Evolutionary conservation across 495 filamentous ascomycete species (phyloP), one percentile per base, ranked within the genome.

Genomic region (Penicillium waksmanii): DNA sequence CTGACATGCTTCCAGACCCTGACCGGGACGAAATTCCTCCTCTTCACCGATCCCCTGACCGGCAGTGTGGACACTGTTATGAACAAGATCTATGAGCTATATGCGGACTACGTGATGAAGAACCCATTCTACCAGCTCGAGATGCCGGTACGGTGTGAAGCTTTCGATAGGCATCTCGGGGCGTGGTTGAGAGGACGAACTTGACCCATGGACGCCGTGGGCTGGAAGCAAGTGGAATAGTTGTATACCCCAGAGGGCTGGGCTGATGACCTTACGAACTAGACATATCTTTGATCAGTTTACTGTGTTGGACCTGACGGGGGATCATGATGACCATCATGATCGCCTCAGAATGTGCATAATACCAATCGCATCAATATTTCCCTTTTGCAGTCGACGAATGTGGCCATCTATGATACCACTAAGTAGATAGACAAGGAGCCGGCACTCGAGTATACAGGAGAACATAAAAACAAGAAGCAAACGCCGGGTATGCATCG

Each of bases 71-170:
- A 97, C 65, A 77, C 82, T 9, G 86, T 94, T 40, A 85, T 95
- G 66, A 81, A 83, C 64, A 89, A 85, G 70, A 85, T 97, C 51
- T 98, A 98, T 75, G 95, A 98, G 73, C 77, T 98, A 51, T 98
- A 97, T 76, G 85, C 90, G 34, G 96, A 98, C 76, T 97, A 89
- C 74, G 95, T 98, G 65, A 97, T 96, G 92, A 98, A 98, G 82
- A 98, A 98, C 75, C 96, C 96, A 10, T 98, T 98, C 69, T 98
- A 98, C 75, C 90, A 93, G 71, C 80, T 94, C 31, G 95, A 98
- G 80, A 98, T 98, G 95, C 95, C 95, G 51, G 85, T 98, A 42
- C 80, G 95, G 59, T 96, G 93, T 76, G 95, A 98, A 73, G 87
- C 88, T 54, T 98, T 96, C 76, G 95, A 98, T 67, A 80, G 95